These are phyloP conservation scores for Alternaria longipes DNA, from an alignment of 2,329 filamentous ascomycete species.

Conservation along the genomic window DNA sequence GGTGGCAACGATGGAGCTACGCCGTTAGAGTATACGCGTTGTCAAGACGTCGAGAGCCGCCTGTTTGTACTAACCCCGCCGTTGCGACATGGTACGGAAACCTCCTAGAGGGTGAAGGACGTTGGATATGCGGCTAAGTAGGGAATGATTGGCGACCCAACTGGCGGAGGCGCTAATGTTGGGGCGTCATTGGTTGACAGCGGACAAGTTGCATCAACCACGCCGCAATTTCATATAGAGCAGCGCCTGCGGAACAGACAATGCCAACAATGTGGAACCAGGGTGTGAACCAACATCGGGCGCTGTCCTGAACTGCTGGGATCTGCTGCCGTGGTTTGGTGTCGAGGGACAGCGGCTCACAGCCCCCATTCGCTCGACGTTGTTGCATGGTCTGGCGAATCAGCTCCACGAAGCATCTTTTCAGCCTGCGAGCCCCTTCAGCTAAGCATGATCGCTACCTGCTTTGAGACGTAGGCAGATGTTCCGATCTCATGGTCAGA, in stretches of 20 bases:
- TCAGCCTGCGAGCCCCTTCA: slow-evolving; percentile 15
- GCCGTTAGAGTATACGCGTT: slow-evolving; percentile 28
- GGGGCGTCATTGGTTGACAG: slow-evolving; percentile 21
- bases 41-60: slow-evolving; percentile 25
- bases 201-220: slow-evolving; percentile 19
- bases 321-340: slow-evolving; percentile 12
- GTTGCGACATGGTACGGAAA: slow-evolving; percentile 31
- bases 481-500: slow-evolving; percentile 2
- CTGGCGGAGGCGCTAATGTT: slow-evolving; percentile 26
- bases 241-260: slow-evolving; percentile 23
- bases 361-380: slow-evolving; percentile 14
- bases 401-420: slow-evolving; percentile 9
- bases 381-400: slow-evolving; percentile 21
- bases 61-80: slow-evolving; percentile 21
- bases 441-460: slow-evolving; percentile 12
- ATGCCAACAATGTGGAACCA: slow-evolving; percentile 18
- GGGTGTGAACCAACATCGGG: slow-evolving; percentile 17
- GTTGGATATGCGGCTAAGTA: slow-evolving; percentile 15
- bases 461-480: slow-evolving; percentile 3
- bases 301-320: slow-evolving; percentile 15
- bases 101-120: slow-evolving; percentile 19
- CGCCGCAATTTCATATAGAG: slow-evolving; percentile 29
- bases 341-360: slow-evolving; percentile 8
- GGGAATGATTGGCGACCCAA: slow-evolving; percentile 21
- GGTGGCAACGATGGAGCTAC: slow-evolving; percentile 29